These are phyloP conservation scores for Claviceps quebecensis DNA, from an alignment of 2,329 filamentous ascomycete species.

Conservation along the genomic window DNA sequence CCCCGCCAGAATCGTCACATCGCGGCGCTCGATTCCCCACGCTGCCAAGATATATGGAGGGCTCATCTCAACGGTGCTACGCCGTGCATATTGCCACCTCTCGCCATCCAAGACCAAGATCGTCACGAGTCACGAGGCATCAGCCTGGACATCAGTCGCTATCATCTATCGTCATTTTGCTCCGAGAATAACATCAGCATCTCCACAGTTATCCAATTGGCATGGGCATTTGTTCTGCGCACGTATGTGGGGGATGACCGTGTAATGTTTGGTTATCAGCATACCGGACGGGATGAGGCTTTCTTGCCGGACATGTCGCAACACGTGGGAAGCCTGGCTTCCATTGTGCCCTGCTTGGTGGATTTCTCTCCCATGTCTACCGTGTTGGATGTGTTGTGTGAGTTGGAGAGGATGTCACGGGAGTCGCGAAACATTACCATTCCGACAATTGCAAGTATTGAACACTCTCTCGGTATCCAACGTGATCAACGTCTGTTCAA, in stretches of 20 bases:
- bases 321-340: constrained; percentile 33
- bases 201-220: constrained; percentile 39
- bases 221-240: constrained; percentile 44
- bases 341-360: constrained; percentile 20
- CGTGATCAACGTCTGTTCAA: constrained; percentile 34
- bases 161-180: constrained; percentile 30
- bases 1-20: constrained; percentile 15
- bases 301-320: constrained; percentile 25
- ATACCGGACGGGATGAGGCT: constrained; percentile 29
- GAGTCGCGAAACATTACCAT: constrained; percentile 24
- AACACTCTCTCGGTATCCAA: constrained; percentile 30
- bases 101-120: constrained; percentile 15
- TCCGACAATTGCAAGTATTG: constrained; percentile 30
- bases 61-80: constrained; percentile 22
- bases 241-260: constrained; percentile 37
- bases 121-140: constrained; percentile 22
- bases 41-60: constrained; percentile 32
- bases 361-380: constrained; percentile 19
- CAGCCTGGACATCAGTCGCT: constrained; percentile 25
- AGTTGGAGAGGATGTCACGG: constrained; percentile 16
- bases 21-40: constrained; percentile 14
- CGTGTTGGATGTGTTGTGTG: constrained; percentile 18
- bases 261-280: constrained; percentile 41
- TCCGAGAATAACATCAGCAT: constrained; percentile 25
- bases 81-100: constrained; percentile 32